These are phyloP conservation scores for Septoria linicola DNA, from an alignment of 2,329 filamentous ascomycete genomes.

Conservation along the genomic window DNA sequence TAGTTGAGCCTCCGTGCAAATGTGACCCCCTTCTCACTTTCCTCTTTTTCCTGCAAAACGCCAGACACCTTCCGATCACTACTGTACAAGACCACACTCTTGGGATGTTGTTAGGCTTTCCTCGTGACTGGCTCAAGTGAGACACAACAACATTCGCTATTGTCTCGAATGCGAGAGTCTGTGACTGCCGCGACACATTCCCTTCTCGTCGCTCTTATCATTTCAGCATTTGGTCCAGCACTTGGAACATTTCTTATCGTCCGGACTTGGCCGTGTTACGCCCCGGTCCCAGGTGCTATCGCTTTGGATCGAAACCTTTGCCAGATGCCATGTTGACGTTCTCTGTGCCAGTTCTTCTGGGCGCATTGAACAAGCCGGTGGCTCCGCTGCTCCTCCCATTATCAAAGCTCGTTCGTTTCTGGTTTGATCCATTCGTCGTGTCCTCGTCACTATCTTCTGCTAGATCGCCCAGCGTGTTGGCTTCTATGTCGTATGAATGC, in stretches of 20 bases:
- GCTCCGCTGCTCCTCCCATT: slow-evolving; percentile 24
- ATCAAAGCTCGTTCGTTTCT: slow-evolving; percentile 39
- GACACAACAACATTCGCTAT: not conserved
- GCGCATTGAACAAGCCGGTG: slow-evolving; percentile 13
- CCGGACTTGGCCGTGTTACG: too few relatives aligned
- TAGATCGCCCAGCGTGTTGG: slow-evolving; percentile 67
- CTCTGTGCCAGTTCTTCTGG: slow-evolving; percentile 21
- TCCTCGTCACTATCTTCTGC: slow-evolving; percentile 74
- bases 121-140: not conserved
- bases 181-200: too few relatives aligned
- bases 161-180: too few relatives aligned
- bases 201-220: too few relatives aligned
- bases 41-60: not conserved
- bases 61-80: too few relatives aligned
- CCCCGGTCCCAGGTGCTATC: slow-evolving; percentile 3
- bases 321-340: slow-evolving; percentile 19
- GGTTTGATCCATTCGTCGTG: slow-evolving; percentile 25
- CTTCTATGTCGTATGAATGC: slow-evolving; percentile 84
- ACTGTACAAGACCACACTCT: too few relatives aligned
- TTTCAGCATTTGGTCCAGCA: too few relatives aligned
- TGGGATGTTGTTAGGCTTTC: not conserved
- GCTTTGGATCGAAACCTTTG: slow-evolving; percentile 29
- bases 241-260: too few relatives aligned
- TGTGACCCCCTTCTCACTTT: not conserved
- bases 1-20: not conserved